Evolutionary conservation across 306 rosid genomes (phyloP).

Genomic region (Fragaria ananassa): DNA sequence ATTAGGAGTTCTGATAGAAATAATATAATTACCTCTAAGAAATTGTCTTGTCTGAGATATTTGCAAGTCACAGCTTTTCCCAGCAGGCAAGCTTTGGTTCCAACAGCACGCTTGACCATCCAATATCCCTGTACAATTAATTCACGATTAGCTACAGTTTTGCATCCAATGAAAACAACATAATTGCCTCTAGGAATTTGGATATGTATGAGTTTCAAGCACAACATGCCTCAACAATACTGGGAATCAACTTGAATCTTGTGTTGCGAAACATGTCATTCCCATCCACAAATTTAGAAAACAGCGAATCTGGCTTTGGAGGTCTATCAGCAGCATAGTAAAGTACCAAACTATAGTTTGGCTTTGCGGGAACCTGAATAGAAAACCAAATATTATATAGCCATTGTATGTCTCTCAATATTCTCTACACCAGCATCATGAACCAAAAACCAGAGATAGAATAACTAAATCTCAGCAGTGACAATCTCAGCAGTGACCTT

Average conservation of each 20-base stretch:
- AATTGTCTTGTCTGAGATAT: slow-evolving; percentile 72
- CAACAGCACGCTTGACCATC: slow-evolving; percentile 99
- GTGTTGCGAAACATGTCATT: slow-evolving; percentile 65
- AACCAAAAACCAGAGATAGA: not conserved
- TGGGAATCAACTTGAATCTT: slow-evolving; percentile 93
- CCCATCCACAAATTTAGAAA: slow-evolving; percentile 79
- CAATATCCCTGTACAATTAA: slow-evolving; percentile 75
- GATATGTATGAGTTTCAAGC: slow-evolving; percentile 21
- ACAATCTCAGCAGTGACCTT: not conserved
- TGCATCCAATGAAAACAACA: slow-evolving; percentile 9
- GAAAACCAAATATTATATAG: not conserved
- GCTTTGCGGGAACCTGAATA: slow-evolving; percentile 92
- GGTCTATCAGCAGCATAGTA: slow-evolving; percentile 87
- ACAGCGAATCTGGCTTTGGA: slow-evolving; percentile 55
- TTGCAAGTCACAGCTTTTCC: slow-evolving; percentile 95
- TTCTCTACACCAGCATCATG: not conserved
- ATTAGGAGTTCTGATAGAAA: slow-evolving; percentile 4
- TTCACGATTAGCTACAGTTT: slow-evolving; percentile 25
- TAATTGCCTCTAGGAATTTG: not conserved
- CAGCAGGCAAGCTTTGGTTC: slow-evolving; percentile 93
- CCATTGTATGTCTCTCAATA: not conserved
- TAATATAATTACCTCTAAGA: slow-evolving; percentile 64
- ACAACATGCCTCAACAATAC: slow-evolving; percentile 71
- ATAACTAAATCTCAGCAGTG: not conserved
- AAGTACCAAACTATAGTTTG: slow-evolving; percentile 82